phyloP scores from a whole-genome alignment of 768 basidiomycete species.

The Lepiota venenata region DNA sequence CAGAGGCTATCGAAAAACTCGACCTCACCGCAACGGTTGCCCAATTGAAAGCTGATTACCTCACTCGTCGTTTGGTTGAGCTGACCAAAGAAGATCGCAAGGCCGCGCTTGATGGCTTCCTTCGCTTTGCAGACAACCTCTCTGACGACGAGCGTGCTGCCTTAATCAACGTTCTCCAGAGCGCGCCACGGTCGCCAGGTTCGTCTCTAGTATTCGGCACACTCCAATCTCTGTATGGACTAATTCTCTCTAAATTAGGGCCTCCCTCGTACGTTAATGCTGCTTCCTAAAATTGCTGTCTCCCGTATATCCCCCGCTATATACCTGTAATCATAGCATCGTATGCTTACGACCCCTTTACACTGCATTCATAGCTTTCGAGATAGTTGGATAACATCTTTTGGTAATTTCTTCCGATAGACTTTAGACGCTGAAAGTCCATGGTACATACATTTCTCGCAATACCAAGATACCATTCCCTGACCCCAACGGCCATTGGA shows the following conservation, averaged over 20 bases:
- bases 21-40: constrained; percentile 61
- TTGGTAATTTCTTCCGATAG: constrained; percentile 1
- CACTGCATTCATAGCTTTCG: constrained; percentile 7
- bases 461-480: constrained; percentile 2
- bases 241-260: constrained; percentile 19
- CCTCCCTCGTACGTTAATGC: constrained; percentile 36
- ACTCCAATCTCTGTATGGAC: background rate
- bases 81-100: constrained; percentile 74
- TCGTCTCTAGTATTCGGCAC: constrained; percentile 19
- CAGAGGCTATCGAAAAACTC: constrained; percentile 66
- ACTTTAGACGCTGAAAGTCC: background rate
- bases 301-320: constrained; percentile 7
- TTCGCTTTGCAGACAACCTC: constrained; percentile 69
- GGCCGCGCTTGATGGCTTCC: constrained; percentile 69
- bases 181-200: constrained; percentile 56
- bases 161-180: constrained; percentile 61
- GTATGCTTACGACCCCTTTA: background rate
- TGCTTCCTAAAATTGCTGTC: constrained; percentile 14
- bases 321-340: constrained; percentile 8
- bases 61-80: constrained; percentile 62
- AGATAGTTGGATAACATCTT: background rate
- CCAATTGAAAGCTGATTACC: constrained; percentile 66
- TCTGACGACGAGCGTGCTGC: constrained; percentile 68
- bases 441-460: background rate
- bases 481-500: no score